Percentiles rank a stretch among this genome's conserved stretches.
phyloP scores from a whole-genome alignment of 2,329 filamentous ascomycete species.

The Trematosphaeria pertusa region DNA sequence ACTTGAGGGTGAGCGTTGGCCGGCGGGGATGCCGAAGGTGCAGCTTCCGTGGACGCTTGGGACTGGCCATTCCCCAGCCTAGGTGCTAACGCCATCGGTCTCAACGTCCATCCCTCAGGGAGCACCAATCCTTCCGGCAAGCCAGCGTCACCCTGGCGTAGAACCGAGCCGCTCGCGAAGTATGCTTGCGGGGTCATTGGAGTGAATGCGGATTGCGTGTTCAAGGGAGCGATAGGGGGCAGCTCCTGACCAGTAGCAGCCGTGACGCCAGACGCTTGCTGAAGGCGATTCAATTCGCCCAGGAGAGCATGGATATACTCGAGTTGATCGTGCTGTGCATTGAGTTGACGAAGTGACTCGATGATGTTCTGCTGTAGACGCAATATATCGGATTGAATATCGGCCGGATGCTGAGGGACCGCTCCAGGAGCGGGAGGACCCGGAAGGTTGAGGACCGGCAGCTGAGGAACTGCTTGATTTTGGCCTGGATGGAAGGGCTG shows the following conservation, averaged over 20 bases:
- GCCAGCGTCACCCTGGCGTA: constrained; percentile 44
- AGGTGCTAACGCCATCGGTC: constrained; percentile 38
- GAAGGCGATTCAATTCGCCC: constrained; percentile 39
- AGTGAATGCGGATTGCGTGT: constrained; percentile 21
- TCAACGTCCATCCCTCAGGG: constrained; percentile 47
- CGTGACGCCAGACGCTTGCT: constrained; percentile 36
- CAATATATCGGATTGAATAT: constrained; percentile 45
- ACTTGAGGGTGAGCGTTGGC: constrained; percentile 11
- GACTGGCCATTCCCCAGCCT: constrained; percentile 12
- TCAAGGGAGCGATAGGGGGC: constrained; percentile 32
- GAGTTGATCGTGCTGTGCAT: constrained; percentile 42
- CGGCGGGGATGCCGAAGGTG: constrained; percentile 5
- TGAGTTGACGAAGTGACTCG: constrained; percentile 42
- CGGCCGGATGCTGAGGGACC: constrained; percentile 36
- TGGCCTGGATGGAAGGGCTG: constrained; percentile 13
- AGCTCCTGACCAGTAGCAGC: constrained; percentile 34
- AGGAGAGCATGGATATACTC: constrained; percentile 42
- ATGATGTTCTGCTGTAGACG: constrained; percentile 47
- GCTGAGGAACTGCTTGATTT: constrained; percentile 12
- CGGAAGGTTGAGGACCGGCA: constrained; percentile 13
- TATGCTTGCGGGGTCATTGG: constrained; percentile 41
- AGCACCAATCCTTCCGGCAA: constrained; percentile 45
- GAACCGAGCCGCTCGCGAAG: constrained; percentile 36
- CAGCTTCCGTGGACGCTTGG: constrained; percentile 10
- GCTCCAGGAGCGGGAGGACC: constrained; percentile 26